Evolutionary conservation across 441 rosid genomes (phyloP).

Genomic region (Omphalea diandra): DNA sequence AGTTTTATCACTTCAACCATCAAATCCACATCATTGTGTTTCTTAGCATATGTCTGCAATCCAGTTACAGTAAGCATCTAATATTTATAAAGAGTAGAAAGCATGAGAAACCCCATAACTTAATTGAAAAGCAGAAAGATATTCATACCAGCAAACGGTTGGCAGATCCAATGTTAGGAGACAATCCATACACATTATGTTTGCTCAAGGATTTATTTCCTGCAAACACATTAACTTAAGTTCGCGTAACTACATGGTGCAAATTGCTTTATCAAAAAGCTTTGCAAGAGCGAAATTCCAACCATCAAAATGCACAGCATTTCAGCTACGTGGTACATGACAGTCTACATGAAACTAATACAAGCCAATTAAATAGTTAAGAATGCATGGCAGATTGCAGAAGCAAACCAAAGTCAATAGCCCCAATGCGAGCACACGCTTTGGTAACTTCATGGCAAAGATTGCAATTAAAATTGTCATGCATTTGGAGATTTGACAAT

Average conservation of each 20-base stretch:
- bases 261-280: not conserved
- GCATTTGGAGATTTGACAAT: constrained; percentile 73
- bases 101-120: constrained; percentile 22
- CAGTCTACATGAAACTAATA: not conserved
- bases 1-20: constrained; percentile 70
- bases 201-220: constrained; percentile 72
- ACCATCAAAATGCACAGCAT: constrained; percentile 8
- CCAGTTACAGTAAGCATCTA: constrained; percentile 20
- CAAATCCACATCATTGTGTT: constrained; percentile 48
- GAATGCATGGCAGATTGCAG: not conserved
- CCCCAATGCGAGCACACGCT: constrained; percentile 64
- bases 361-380: constrained; percentile 3
- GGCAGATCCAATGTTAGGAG: constrained; percentile 76
- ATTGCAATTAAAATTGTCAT: constrained; percentile 62
- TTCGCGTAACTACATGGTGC: not conserved
- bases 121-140: not conserved
- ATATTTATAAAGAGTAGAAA: not conserved
- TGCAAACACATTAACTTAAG: constrained; percentile 27
- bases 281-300: constrained; percentile 9
- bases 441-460: constrained; percentile 75
- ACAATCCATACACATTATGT: constrained; percentile 77
- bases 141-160: constrained; percentile 70
- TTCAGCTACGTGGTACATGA: not conserved
- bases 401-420: constrained; percentile 66
- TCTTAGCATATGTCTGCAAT: constrained; percentile 64